phyloP scores from a whole-genome alignment of 208 protist genomes.

The Crithidia brevicula region DNA sequence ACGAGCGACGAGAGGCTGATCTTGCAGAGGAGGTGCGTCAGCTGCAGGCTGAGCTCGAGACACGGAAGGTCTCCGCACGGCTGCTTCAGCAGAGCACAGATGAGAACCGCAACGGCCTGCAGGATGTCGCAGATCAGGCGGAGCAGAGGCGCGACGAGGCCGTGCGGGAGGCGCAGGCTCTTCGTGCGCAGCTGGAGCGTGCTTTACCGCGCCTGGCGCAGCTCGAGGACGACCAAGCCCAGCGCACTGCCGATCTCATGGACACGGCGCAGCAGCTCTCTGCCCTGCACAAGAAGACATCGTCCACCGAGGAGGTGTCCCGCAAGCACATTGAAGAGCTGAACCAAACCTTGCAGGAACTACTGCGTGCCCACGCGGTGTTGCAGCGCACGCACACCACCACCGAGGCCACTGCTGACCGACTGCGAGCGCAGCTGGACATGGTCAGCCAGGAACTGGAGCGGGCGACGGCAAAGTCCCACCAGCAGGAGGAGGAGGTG shows the following conservation, averaged over 20 bases:
- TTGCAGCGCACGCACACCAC: constrained; percentile 47
- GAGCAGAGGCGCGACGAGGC: constrained; percentile 33
- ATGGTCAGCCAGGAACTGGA: constrained; percentile 45
- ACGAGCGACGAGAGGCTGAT: constrained; percentile 41
- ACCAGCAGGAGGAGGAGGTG: constrained; percentile 39
- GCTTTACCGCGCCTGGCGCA: constrained; percentile 55
- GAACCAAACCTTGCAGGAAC: constrained; percentile 43
- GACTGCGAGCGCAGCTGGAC: constrained; percentile 42
- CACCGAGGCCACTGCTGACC: constrained; percentile 40
- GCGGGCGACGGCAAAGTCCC: constrained; percentile 19
- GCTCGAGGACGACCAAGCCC: constrained; percentile 57
- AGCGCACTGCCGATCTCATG: constrained; percentile 56
- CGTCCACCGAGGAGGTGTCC: constrained; percentile 45
- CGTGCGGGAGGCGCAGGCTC: constrained; percentile 34
- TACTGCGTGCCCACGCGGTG: constrained; percentile 36
- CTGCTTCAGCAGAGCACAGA: constrained; percentile 32
- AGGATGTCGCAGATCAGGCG: constrained; percentile 25
- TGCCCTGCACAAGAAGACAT: constrained; percentile 44
- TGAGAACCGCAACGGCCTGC: constrained; percentile 30
- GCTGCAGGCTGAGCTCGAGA: constrained; percentile 37
- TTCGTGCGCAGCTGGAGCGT: constrained; percentile 50
- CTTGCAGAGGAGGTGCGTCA: constrained; percentile 42
- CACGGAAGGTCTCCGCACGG: constrained; percentile 30
- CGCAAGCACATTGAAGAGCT: constrained; percentile 57
- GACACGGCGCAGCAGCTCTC: constrained; percentile 67